These are phyloP conservation scores for Tilletia setariae DNA, from an alignment of 1,284 basidiomycete species.

Conservation along the genomic window DNA sequence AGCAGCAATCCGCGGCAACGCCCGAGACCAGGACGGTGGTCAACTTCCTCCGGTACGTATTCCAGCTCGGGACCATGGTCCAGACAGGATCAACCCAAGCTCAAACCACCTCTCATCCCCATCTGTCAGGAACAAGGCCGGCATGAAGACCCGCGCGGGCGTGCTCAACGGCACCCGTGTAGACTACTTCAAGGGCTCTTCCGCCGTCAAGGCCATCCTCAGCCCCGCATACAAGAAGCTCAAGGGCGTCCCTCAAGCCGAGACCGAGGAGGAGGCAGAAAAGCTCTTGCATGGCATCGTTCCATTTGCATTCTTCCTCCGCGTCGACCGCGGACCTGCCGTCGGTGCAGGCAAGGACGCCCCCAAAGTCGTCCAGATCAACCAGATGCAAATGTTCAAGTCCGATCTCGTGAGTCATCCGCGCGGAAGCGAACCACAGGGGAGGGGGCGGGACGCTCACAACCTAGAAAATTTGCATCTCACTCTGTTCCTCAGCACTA, in stretches of 20 bases:
- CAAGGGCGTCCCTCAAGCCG: conserved; percentile 66
- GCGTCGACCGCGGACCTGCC: conserved; percentile 43
- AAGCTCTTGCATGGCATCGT: conserved; percentile 70
- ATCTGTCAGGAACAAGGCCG: conserved; percentile 58
- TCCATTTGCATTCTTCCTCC: conserved; percentile 61
- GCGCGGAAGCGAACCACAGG: too few relatives aligned
- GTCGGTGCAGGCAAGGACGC: conserved; percentile 32
- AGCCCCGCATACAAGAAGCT: conserved; percentile 86
- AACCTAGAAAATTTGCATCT: too few relatives aligned
- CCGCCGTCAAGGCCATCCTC: conserved; percentile 77
- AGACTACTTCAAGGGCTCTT: conserved; percentile 85
- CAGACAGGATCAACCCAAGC: too few relatives aligned
- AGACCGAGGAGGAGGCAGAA: conserved; percentile 73
- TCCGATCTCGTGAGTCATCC: conserved; percentile 33
- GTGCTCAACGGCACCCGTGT: conserved; percentile 89
- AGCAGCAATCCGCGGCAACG: conserved; percentile 47
- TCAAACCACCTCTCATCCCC: neutral
- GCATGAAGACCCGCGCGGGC: conserved; percentile 83
- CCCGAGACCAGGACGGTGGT: conserved; percentile 39
- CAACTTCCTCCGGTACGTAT: conserved; percentile 41
- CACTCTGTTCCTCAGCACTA: conserved; percentile 61
- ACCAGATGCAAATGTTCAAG: conserved; percentile 68
- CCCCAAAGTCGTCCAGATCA: conserved; percentile 61
- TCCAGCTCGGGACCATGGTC: neutral
- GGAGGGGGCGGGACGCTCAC: too few relatives aligned